Base-by-base conservation (phyloP, 1,284 basidiomycete genomes). In the Fomitopsis schrenkii region DNA sequence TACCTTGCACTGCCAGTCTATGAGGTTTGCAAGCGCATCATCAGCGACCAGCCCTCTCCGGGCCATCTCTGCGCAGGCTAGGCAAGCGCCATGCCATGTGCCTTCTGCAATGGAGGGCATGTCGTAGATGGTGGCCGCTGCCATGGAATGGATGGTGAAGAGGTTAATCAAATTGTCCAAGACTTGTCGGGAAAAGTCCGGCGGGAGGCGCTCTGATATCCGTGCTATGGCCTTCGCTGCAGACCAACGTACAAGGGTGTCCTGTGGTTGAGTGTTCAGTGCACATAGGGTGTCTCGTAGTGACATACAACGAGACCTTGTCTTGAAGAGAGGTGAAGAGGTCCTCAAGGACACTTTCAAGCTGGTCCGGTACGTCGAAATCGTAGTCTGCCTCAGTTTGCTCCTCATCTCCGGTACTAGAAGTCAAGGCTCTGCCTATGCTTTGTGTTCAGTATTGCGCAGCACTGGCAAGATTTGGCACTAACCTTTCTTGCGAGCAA, bases 191-290 rank as follows among this genome's bases (percentile, higher is more conserved):
- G 86, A 80, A 68, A 96, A 91, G 14, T 88, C 86, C 0, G 74
- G 62, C 2, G 97, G 93, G 0, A 99, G 83, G 15, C 91, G 83
- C 63, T 91, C 88, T 1, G 93, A 84, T 45, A 99, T 83, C 7
- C 95, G 87, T 5, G 95, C 93, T 12, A 98, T 78, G 30, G 94
- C 94, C 75, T 99, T 99, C 5, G 97, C 94, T 2, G 94, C 86
- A 10, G 96, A 95, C 84, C 95, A 99, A 53, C 97, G 91, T 22
- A 99, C 95, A 35, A 95, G 80, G 0, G 97, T 98, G 71, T 98
- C 96, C 94, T 97, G 67, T 4, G 40, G 42, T 58, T 38, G 26
- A 58, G 15, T 36, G 17, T 4, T 40, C 38, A 40, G 38, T 40
- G 38, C 38, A 40, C 38, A 8, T 1, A 40, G 38, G 38, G 38